A percentile compares a stretch with the other conserved stretches of the same genome.
These are phyloP conservation scores for Paraleonurus japonicus DNA, from an alignment of 257 asterid genomes.

Conservation along the genomic window DNA sequence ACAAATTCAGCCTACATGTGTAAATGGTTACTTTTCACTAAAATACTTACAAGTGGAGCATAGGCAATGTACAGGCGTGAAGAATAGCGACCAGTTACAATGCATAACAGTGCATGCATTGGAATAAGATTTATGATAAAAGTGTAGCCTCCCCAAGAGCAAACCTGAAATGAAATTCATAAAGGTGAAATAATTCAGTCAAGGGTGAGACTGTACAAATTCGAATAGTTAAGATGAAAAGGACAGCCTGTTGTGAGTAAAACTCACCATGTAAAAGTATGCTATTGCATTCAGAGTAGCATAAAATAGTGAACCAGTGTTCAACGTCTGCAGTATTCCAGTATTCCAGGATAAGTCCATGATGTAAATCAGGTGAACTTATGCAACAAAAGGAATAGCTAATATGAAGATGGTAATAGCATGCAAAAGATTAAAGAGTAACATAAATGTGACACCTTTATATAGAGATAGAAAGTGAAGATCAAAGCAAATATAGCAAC, in stretches of 20 bases:
- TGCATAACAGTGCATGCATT: constrained; percentile 97
- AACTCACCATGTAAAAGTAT: constrained; percentile 93
- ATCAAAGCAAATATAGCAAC: constrained; percentile 98
- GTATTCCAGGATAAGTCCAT: constrained; percentile 7
- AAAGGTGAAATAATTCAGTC: constrained; percentile 14
- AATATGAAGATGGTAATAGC: neutral
- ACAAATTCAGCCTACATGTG: constrained; percentile 9
- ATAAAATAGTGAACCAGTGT: constrained; percentile 96
- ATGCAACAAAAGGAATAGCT: constrained; percentile 3
- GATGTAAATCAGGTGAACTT: neutral
- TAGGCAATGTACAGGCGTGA: constrained; percentile 94
- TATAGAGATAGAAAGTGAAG: constrained; percentile 91
- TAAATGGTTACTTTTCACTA: constrained; percentile 2
- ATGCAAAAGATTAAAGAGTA: constrained; percentile 1
- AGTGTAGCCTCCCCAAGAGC: constrained; percentile 99
- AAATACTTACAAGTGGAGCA: constrained; percentile 89
- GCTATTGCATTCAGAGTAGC: constrained; percentile 92
- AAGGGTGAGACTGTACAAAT: constrained; percentile 18
- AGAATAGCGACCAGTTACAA: constrained; percentile 94
- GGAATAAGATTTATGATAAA: constrained; percentile 98
- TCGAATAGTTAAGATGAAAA: constrained; percentile 1
- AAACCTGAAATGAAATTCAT: constrained; percentile 56
- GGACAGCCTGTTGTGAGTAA: constrained; percentile 6
- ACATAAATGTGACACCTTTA: constrained; percentile 63
- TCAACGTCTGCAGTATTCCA: constrained; percentile 69